These are phyloP conservation scores for Akebia trifoliata DNA, from an alignment of 164 flowering plant genomes.

Conservation along the genomic window DNA sequence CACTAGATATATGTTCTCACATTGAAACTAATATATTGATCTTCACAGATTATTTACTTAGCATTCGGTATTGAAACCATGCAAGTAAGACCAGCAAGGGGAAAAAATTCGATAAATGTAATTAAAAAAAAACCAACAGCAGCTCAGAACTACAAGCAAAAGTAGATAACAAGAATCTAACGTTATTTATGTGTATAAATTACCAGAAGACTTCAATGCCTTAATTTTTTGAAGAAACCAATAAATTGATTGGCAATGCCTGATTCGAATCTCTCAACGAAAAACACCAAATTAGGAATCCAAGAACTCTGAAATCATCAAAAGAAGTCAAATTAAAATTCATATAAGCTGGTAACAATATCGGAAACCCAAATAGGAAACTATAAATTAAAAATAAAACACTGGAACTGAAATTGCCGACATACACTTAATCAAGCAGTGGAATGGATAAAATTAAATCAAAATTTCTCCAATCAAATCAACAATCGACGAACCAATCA, in stretches of 20 bases:
- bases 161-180: not conserved
- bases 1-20: not conserved
- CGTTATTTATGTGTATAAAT: not conserved
- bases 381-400: not conserved
- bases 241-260: not conserved
- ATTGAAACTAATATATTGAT: not conserved
- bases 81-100: not conserved
- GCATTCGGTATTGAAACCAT: not conserved
- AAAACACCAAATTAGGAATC: not conserved
- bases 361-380: not conserved
- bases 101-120: not conserved
- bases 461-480: not conserved
- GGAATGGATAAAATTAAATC: constrained; percentile 1
- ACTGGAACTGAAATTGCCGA: not conserved
- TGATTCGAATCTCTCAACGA: constrained; percentile 1
- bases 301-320: constrained; percentile 5
- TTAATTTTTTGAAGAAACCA: not conserved
- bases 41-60: not conserved
- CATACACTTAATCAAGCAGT: not conserved
- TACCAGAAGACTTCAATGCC: constrained; percentile 10
- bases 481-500: not conserved
- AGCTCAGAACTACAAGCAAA: not conserved
- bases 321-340: not conserved
- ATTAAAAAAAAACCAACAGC: not conserved
- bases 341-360: not conserved